Percentiles rank a stretch among this genome's conserved stretches.
phyloP scores from a whole-genome alignment of 306 rosid species.

The Cyclanthera cordifolia region DNA sequence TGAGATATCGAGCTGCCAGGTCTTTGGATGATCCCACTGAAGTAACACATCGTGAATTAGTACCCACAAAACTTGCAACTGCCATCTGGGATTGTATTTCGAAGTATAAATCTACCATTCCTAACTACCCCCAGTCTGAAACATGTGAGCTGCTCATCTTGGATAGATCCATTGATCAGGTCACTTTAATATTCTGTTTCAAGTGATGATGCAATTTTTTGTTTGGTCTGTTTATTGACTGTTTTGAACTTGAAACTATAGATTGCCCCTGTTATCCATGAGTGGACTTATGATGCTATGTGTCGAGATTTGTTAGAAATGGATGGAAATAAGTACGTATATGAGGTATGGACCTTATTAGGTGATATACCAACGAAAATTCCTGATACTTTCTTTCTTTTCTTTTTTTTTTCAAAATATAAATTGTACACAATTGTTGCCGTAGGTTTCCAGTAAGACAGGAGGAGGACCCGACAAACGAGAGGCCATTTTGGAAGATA shows the following conservation, averaged over 20 bases:
- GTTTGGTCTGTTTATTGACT: conserved; percentile 15
- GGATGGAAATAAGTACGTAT: conserved; percentile 71
- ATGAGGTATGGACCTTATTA: conserved; percentile 40
- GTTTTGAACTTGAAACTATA: conserved; percentile 22
- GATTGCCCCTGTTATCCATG: conserved; percentile 96
- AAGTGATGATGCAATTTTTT: conserved; percentile 9
- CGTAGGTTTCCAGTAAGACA: conserved; percentile 69
- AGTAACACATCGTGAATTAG: conserved; percentile 33
- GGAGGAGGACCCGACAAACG: conserved; percentile 64
- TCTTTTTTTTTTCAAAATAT: conserved; percentile 8
- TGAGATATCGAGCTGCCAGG: conserved; percentile 56
- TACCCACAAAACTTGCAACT: conserved; percentile 62
- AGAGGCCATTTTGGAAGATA: conserved; percentile 68
- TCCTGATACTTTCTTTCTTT: too few relatives aligned
- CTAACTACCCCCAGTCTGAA: conserved; percentile 68
- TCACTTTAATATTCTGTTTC: conserved; percentile 20
- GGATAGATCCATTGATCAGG: conserved; percentile 91
- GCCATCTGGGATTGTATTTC: conserved; percentile 62
- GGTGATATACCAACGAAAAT: neutral
- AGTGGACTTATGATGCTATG: conserved; percentile 99
- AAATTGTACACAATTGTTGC: conserved; percentile 12
- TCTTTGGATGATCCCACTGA: conserved; percentile 31
- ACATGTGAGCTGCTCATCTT: conserved; percentile 85
- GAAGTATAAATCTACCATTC: conserved; percentile 64
- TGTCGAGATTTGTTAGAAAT: conserved; percentile 68